phyloP scores from a whole-genome alignment of 208 protist species.

The Acanthamoeba lenticulata region DNA sequence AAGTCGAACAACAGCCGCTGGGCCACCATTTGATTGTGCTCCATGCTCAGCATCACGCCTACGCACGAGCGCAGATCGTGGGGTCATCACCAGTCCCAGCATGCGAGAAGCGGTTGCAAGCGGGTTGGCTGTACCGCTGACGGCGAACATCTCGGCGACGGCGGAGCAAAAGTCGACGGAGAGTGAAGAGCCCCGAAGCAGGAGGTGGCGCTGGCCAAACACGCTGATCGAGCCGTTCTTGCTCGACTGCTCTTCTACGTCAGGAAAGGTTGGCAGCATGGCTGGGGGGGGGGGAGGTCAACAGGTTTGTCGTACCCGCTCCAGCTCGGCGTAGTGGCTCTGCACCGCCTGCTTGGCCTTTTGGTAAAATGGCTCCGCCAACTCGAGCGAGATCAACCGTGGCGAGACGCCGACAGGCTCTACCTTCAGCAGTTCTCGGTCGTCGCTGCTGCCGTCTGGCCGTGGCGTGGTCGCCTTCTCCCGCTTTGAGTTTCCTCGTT shows the following conservation, averaged over 20 bases:
- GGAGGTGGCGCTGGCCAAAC: conserved; percentile 8
- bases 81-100: neutral
- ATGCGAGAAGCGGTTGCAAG: neutral
- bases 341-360: too few species aligned
- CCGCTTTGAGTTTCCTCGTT: too few species aligned
- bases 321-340: too few species aligned
- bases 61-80: neutral
- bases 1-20: conserved; percentile 32
- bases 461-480: too few species aligned
- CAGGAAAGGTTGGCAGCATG: neutral
- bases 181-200: neutral
- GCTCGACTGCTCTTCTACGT: neutral
- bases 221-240: neutral
- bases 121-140: neutral
- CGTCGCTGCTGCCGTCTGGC: too few species aligned
- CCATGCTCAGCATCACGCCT: neutral
- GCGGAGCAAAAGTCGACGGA: conserved; percentile 25
- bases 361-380: too few species aligned
- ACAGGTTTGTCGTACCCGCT: too few species aligned
- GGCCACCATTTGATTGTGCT: neutral
- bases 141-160: conserved; percentile 18
- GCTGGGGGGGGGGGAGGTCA: too few species aligned
- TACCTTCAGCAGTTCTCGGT: too few species aligned
- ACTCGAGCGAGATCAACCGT: too few species aligned
- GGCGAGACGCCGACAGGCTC: too few species aligned